These are phyloP conservation scores for Lactarius pseudohatsudake DNA, from an alignment of 768 basidiomycete genomes.

Conservation along the genomic window DNA sequence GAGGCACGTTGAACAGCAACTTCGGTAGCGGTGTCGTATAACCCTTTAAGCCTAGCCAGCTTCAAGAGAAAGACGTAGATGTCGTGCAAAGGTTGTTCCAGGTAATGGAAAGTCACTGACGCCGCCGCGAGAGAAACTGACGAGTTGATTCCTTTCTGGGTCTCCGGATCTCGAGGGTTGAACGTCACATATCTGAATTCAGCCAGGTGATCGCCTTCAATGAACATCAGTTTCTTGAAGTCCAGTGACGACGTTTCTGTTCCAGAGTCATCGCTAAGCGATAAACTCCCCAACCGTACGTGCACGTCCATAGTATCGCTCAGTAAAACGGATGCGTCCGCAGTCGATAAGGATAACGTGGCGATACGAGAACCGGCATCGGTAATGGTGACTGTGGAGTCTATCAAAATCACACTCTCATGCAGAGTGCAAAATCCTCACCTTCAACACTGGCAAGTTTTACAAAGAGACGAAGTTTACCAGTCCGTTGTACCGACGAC, in stretches of 20 bases:
- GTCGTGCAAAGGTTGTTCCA: constrained; percentile 87
- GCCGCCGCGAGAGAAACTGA: constrained; percentile 80
- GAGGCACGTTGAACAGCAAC: constrained; percentile 90
- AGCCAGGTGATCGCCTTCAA: constrained; percentile 92
- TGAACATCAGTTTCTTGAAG: constrained; percentile 86
- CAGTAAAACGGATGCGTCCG: constrained; percentile 77
- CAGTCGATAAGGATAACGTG: constrained; percentile 87
- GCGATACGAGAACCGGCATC: constrained; percentile 71
- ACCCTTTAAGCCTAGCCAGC: constrained; percentile 85
- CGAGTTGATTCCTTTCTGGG: constrained; percentile 79
- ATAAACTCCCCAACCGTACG: constrained; percentile 80
- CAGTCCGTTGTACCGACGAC: constrained; percentile 19
- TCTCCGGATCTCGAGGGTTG: constrained; percentile 64
- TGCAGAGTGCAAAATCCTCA: constrained; percentile 36
- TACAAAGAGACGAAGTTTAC: constrained; percentile 76
- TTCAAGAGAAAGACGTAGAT: constrained; percentile 82
- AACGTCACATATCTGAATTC: constrained; percentile 93
- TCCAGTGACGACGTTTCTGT: constrained; percentile 52
- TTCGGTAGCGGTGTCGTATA: constrained; percentile 93
- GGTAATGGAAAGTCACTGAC: constrained; percentile 84
- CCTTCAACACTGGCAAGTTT: constrained; percentile 84
- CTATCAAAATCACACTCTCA: constrained; percentile 10
- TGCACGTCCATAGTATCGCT: constrained; percentile 72
- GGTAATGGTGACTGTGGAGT: constrained; percentile 64
- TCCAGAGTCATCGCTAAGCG: constrained; percentile 71